Evolutionary conservation across 257 asterid species (phyloP), one percentile per base, ranked within the genome.

Genomic region (Catharanthus roseus): DNA sequence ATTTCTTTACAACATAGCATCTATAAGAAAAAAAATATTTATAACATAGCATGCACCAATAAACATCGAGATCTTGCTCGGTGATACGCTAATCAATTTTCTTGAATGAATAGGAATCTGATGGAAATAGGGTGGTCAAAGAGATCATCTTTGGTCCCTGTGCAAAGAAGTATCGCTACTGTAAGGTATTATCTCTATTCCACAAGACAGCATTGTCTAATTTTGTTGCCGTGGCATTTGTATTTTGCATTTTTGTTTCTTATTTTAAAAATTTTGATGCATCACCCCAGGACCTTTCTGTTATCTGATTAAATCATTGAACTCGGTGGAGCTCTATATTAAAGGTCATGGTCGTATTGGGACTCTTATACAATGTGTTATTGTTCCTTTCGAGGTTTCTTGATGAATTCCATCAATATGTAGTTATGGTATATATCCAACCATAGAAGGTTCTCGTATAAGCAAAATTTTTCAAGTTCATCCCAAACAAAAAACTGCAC

Each of bases 51-150:
- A 19, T 42, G 50, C 41, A 1, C 51, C 51, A 23, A 58, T 28
- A 47, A 61, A 31, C 44, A 16, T 61, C 33, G 6, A 33, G 26
- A 15, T 3, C 15, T 55, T 60, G 49, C 54, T 67, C 44, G 10
- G 38, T 73, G 66, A 64, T 11, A 38, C 47, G 34, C 5, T 42
- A 44, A 15, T 11, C 53, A 42, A 18, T 50, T 31, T 67, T 44
- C 24, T 68, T 41, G 11, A 70, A 60, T 61, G 29, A 26, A 50
- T 39, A 91, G 97, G 96, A 87, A 72, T 77, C 86, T n/a, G 90
- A 89, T 82, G 97, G 96, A 76, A 86, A 84, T 77, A 88, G 86
- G 81, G 84, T 89, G 70, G 86, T 89, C 78, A 82, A 39, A 55
- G 93, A 88, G 76, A 77, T 80, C 75, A 84, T 92, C 51, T 88